Percentiles rank a stretch among this genome's conserved stretches.
These are phyloP conservation scores for Hortiboletus campestris DNA, from an alignment of 768 basidiomycete species.

Conservation along the genomic window DNA sequence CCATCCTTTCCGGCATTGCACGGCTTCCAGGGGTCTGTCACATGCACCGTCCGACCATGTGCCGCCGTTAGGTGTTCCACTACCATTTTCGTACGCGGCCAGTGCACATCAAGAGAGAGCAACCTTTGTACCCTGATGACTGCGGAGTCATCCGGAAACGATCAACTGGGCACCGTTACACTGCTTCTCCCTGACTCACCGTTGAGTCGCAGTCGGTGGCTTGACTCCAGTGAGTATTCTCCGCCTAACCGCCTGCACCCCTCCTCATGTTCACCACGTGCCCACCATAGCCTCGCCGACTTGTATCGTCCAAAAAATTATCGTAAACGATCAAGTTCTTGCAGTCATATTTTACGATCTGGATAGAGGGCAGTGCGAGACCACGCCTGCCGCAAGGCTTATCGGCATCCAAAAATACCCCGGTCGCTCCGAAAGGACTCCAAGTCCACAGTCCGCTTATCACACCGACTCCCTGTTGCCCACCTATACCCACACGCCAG, in stretches of 20 bases:
- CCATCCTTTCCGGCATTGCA: slow-evolving; percentile 55
- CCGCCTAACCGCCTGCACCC: slow-evolving; percentile 4
- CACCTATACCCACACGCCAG: slow-evolving; percentile 30
- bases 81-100: slow-evolving; percentile 50
- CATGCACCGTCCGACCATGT: slow-evolving; percentile 53
- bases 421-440: slow-evolving; percentile 29
- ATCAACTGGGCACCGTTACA: slow-evolving; percentile 46
- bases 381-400: slow-evolving; percentile 60
- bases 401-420: slow-evolving; percentile 47
- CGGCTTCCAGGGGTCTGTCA: slow-evolving; percentile 59
- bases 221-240: slow-evolving; percentile 56
- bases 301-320: slow-evolving; percentile 68
- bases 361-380: slow-evolving; percentile 51
- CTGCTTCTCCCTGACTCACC: slow-evolving; percentile 66
- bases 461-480: slow-evolving; percentile 31
- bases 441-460: slow-evolving; percentile 27
- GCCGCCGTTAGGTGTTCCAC: slow-evolving; percentile 63
- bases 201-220: slow-evolving; percentile 66
- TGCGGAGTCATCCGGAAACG: slow-evolving; percentile 48
- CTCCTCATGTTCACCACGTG: slow-evolving; percentile 33
- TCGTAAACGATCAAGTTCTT: slow-evolving; percentile 60
- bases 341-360: slow-evolving; percentile 68
- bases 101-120: slow-evolving; percentile 52
- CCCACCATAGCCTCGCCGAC: slow-evolving; percentile 44
- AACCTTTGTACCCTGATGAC: slow-evolving; percentile 36